Conservation (phyloP, 768 basidiomycete species). For the Suillus placidus region DNA sequence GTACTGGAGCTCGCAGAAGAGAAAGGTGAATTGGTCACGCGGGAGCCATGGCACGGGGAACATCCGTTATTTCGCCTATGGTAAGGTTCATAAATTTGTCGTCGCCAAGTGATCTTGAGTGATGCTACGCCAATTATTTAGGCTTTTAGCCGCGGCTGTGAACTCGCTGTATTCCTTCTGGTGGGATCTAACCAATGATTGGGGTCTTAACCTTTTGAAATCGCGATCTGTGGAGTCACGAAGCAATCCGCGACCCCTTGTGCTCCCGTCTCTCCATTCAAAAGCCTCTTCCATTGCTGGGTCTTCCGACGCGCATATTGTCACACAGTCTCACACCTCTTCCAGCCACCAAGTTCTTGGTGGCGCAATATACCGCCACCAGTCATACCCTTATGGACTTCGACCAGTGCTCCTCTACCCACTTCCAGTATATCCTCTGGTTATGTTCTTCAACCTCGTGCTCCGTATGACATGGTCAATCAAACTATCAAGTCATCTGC, state of each 20-base stretch:
- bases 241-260: constrained; percentile 42
- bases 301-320: constrained; percentile 15
- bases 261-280: constrained; percentile 51
- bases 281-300: constrained; percentile 24
- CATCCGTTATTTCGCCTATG: constrained; percentile 83
- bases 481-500: constrained; percentile 86
- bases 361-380: constrained; percentile 21
- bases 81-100: constrained; percentile 45
- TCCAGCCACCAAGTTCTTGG: constrained; percentile 9
- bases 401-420: constrained; percentile 78
- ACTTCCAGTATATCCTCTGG: constrained; percentile 80
- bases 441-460: constrained; percentile 80
- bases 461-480: constrained; percentile 93
- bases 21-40: constrained; percentile 46
- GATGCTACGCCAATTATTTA: constrained; percentile 33
- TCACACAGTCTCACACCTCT: constrained; percentile 22
- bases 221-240: constrained; percentile 29
- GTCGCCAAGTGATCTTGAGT: constrained; percentile 1
- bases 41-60: constrained; percentile 70
- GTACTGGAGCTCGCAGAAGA: constrained; percentile 56
- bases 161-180: constrained; percentile 97
- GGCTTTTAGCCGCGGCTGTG: constrained; percentile 81
- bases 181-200: constrained; percentile 99
- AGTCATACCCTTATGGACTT: constrained; percentile 66
- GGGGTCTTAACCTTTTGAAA: constrained; percentile 84